phyloP scores from a whole-genome alignment of 768 basidiomycete species.

The Psilocybe tampanensis region DNA sequence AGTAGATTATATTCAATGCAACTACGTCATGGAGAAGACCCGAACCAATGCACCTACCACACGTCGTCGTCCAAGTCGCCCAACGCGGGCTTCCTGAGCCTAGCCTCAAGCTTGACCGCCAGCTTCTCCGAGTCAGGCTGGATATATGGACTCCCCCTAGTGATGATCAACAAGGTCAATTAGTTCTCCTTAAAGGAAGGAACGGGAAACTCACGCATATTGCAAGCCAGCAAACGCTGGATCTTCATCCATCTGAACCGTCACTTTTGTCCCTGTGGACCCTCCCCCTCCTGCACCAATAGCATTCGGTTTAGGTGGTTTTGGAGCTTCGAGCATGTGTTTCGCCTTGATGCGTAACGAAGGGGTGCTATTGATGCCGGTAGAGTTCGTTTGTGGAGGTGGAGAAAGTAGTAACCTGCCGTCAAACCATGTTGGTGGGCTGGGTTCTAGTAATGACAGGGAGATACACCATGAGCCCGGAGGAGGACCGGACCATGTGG shows the following conservation, averaged over 20 bases:
- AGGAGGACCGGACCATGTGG: constrained; percentile 20
- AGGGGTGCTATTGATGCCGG: constrained; percentile 28
- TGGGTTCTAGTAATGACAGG: constrained; percentile 55
- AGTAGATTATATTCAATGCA: no score
- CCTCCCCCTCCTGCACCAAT: constrained; percentile 2
- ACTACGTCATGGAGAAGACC: no score
- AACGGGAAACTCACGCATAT: constrained; percentile 40
- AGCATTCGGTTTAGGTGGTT: neutral
- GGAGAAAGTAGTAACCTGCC: constrained; percentile 40
- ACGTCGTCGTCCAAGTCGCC: neutral
- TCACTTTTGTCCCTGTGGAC: constrained; percentile 18
- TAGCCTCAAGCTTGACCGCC: constrained; percentile 42
- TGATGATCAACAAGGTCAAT: neutral
- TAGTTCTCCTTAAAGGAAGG: neutral
- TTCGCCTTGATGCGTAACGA: constrained; percentile 37
- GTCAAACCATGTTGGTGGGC: constrained; percentile 61
- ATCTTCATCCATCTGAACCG: constrained; percentile 20
- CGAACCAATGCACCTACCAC: neutral
- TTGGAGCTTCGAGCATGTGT: constrained; percentile 31
- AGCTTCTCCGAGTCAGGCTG: constrained; percentile 38
- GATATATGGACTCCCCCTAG: constrained; percentile 44
- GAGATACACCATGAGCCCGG: constrained; percentile 52
- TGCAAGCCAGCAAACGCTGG: constrained; percentile 21
- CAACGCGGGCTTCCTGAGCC: constrained; percentile 34
- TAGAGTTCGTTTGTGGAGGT: neutral